Evolutionary conservation across 106 monocot species (phyloP).

Genomic region (Hemerocallis citrina): DNA sequence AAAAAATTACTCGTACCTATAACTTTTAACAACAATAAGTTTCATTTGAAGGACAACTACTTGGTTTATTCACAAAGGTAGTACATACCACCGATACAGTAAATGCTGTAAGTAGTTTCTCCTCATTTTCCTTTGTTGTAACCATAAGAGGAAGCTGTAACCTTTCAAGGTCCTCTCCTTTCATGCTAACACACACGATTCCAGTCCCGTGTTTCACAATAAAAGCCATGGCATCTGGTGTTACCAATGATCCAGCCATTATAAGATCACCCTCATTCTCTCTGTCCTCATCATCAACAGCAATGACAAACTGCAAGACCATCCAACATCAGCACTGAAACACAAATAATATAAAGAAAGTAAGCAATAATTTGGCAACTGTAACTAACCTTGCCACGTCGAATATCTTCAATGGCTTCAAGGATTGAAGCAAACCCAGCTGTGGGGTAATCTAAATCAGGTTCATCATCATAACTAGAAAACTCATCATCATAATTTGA

Average conservation of each 20-base stretch:
- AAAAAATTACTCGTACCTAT: too few species aligned
- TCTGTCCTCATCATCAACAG: conserved; percentile 87
- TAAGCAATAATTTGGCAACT: background rate
- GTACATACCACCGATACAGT: conserved; percentile 68
- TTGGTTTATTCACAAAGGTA: background rate
- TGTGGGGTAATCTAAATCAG: conserved; percentile 59
- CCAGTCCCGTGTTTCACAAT: conserved; percentile 84
- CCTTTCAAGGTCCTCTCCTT: conserved; percentile 80
- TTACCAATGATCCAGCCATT: conserved; percentile 84
- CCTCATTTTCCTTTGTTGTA: conserved; percentile 57
- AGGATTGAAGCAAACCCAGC: conserved; percentile 61
- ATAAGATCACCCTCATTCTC: conserved; percentile 98
- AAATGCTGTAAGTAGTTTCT: conserved; percentile 56
- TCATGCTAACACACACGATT: conserved; percentile 98
- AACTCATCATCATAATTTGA: conserved; percentile 29
- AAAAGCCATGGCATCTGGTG: conserved; percentile 85
- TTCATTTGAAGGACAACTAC: too few species aligned
- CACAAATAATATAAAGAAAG: background rate
- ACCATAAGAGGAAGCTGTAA: conserved; percentile 77
- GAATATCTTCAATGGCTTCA: conserved; percentile 75
- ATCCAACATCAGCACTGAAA: conserved; percentile 9
- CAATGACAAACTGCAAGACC: conserved; percentile 74
- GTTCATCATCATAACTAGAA: conserved; percentile 32
- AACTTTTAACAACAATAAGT: too few species aligned
- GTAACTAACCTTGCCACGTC: conserved; percentile 62